Conservation (phyloP, 2,329 filamentous ascomycete species). For the Xylariomycetidae sp. region DNA sequence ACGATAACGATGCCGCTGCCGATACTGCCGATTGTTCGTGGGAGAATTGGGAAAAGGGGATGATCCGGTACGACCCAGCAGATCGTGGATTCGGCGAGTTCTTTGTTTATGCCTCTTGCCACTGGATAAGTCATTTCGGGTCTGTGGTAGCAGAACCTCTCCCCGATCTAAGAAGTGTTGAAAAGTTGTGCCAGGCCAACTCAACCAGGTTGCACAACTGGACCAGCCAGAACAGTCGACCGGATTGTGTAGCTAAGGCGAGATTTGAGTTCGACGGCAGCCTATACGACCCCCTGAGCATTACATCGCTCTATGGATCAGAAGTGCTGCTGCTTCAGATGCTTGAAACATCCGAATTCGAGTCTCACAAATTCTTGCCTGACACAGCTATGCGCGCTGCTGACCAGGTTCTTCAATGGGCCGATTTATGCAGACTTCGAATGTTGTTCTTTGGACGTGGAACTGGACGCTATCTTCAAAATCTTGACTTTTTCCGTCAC, state of each 20-base stretch:
- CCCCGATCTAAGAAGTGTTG: conserved; percentile 13
- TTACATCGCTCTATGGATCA: conserved; percentile 30
- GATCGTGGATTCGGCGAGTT: conserved; percentile 2
- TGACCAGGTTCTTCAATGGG: conserved; percentile 23
- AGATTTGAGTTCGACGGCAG: conserved; percentile 26
- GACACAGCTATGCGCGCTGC: conserved; percentile 13
- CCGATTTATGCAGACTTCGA: conserved; percentile 19
- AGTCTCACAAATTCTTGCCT: conserved; percentile 9
- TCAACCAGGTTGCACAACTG: conserved; percentile 28
- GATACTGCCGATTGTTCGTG: too few species aligned
- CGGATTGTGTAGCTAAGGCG: conserved; percentile 23
- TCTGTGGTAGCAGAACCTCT: too few species aligned
- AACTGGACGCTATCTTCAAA: conserved; percentile 16
- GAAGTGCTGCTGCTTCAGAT: conserved; percentile 23
- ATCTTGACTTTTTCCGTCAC: conserved; percentile 7
- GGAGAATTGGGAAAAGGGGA: too few species aligned
- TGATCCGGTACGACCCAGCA: conserved; percentile 14
- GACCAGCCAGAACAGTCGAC: conserved; percentile 27
- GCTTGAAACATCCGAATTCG: too few species aligned
- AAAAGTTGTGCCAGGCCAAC: conserved; percentile 17
- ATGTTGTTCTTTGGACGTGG: conserved; percentile 12
- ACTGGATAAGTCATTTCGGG: conserved; percentile 29
- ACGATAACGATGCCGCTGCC: too few species aligned
- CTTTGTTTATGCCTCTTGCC: conserved; percentile 32
- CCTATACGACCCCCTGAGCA: conserved; percentile 30